Evolutionary conservation across 768 basidiomycete species (phyloP), one percentile per base, ranked within the genome.

Genomic region (Rhodotorula sphaerocarpa): DNA sequence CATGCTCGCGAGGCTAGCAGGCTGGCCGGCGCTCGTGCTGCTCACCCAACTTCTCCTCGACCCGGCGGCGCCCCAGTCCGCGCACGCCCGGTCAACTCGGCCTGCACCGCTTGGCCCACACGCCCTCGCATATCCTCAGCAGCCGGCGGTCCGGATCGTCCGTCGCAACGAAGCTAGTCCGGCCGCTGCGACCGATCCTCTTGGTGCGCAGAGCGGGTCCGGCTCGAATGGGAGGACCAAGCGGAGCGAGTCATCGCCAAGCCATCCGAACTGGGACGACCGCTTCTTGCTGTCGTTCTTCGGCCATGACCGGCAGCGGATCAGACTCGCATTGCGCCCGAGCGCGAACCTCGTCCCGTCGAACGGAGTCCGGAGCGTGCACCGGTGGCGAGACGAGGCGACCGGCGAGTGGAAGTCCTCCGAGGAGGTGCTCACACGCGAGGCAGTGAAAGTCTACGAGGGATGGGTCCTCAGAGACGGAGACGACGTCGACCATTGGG

Each of bases 381-480:
- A 50, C 9, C 58, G 62, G 25, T 42, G 48, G n/a, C 44, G 27
- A 27, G 52, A 64, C 51, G 33, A n/a, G 14, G 6, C 28, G 3
- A 45, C 30, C 20, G 59, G 53, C 15, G 42, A 25, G 5, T 57
- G 67, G 62, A 36, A 14, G 14, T 52, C 56, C 15, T 7, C 23
- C 14, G 61, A 60, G 56, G 6, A 15, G 14, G 30, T 42, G 12
- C 39, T 68, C 7, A 18, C 5, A n/a, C 27, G 67, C n/a, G 48
- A 57, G 10, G 34, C 60, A n/a, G 59, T 64, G 1, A 27, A 45
- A 16, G 67, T 53, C 30, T 68, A 64, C 50, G 67, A 68, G 28
- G 67, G 67, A 9, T 61, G 62, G 63, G 67, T 68, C 30, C 3
- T 68, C 5, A 31, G 23, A 11, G 48, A 56, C 20, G 58, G 31